Base-by-base conservation (phyloP, 1,284 basidiomycete genomes). In the Earliella scabrosa region DNA sequence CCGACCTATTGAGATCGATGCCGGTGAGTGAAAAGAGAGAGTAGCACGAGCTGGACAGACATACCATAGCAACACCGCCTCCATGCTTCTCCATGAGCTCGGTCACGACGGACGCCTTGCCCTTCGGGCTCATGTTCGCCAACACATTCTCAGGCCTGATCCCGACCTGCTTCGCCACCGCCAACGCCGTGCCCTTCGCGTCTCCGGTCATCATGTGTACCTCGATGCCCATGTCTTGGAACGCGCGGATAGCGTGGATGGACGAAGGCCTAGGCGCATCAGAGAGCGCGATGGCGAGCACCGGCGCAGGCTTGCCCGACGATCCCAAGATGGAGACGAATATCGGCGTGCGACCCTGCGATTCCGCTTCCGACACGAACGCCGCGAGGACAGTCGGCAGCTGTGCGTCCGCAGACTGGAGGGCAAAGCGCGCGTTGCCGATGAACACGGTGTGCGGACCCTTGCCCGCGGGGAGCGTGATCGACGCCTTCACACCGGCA, bases 191-290 rank as follows among this genome's bases (percentile, higher is more conserved):
- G 2, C 80, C 80, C 67, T 82, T 83, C 26, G 90, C 84, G 66
- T 98, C 95, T 1, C 95, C 95, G 0, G 96, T 97, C 79, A 97
- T 86, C 85, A 98, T 87, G 54, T 86, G 85, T 27, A 97, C 93
- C 60, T 90, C 86, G 64, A 98, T 88, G 6, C 95, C 95, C 94
- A 97, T 96, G 46, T 72, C 75, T 60, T 88, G 82, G 36, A 98
- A 75, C 0, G 93, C 90, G 50, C 75, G 75, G 63, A 98, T 89
- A 0, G 95, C 95, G 59, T 92, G 83, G 31, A 79, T 80, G 29
- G 93, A 93, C 0, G 93, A 92, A 0, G 84, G 81, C 70, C 97
- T 96, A 6, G 94, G 88, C 3, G 82, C 81, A 69, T 98, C 95
- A 21, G 93, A 83, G 26, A 98, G 77, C 1, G 95, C 90, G 29